Conservation (phyloP, 176 grass and related monocot genomes). For the Stipa capillata region DNA sequence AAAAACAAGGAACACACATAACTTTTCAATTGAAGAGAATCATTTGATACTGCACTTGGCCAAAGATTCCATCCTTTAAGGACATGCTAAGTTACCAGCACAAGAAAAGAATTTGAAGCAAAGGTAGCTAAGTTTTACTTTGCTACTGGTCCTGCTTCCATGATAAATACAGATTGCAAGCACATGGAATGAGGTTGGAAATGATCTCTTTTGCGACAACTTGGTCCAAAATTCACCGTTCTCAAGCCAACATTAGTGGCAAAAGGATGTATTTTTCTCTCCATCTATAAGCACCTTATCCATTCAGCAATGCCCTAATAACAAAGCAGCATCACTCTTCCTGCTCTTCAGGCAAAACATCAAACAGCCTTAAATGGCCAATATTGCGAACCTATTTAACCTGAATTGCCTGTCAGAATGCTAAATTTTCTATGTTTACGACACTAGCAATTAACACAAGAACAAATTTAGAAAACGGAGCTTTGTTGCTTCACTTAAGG, state of each 20-base stretch:
- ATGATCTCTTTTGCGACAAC: background rate
- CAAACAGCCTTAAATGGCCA: too few relatives aligned
- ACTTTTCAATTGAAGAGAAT: slow-evolving; percentile 28
- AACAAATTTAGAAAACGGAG: background rate
- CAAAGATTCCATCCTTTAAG: slow-evolving; percentile 27
- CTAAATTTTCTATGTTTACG: background rate
- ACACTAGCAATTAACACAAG: background rate
- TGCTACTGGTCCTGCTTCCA: slow-evolving; percentile 10
- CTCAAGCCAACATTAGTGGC: background rate
- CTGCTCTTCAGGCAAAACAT: background rate
- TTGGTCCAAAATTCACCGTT: background rate
- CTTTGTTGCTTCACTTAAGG: background rate
- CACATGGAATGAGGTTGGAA: slow-evolving; percentile 29
- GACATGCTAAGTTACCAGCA: slow-evolving; percentile 26
- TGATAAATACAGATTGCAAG: slow-evolving; percentile 11
- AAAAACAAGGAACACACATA: too few relatives aligned
- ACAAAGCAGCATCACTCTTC: background rate
- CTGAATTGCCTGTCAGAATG: background rate
- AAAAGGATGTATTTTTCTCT: background rate
- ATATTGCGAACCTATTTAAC: too few relatives aligned
- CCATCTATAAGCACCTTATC: slow-evolving; percentile 16
- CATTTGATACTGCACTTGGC: slow-evolving; percentile 37
- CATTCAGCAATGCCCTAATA: background rate
- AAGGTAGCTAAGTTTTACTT: slow-evolving; percentile 21
- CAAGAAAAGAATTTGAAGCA: slow-evolving; percentile 46